Evolutionary conservation across 306 rosid genomes (phyloP).

Genomic region (Pterocarpus santalinus): DNA sequence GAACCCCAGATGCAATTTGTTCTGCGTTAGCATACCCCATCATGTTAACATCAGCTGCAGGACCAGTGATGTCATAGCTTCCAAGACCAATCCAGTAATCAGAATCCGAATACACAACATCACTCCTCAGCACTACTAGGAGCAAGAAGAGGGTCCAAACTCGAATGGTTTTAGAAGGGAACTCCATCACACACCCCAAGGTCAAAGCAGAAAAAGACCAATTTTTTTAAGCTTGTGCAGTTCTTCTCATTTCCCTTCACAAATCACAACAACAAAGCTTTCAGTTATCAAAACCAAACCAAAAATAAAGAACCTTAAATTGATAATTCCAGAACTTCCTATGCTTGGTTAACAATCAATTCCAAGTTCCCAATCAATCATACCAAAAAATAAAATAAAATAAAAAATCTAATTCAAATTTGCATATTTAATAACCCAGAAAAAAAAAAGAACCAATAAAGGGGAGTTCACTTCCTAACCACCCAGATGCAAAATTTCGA

Average conservation of each 20-base stretch:
- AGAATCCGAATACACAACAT: slow-evolving; percentile 54
- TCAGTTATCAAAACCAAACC: neutral
- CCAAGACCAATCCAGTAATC: slow-evolving; percentile 84
- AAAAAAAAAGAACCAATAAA: neutral
- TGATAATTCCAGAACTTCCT: slow-evolving; percentile 1
- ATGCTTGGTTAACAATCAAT: slow-evolving; percentile 6
- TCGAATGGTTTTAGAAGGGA: slow-evolving; percentile 36
- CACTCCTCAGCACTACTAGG: slow-evolving; percentile 35
- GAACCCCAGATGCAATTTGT: slow-evolving; percentile 86
- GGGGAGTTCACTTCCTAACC: slow-evolving; percentile 40
- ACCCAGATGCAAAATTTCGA: slow-evolving; percentile 37
- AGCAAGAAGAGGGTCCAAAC: slow-evolving; percentile 44
- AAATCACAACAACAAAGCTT: slow-evolving; percentile 35
- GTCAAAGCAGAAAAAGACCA: slow-evolving; percentile 19
- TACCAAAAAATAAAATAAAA: neutral
- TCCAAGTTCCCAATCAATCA: neutral
- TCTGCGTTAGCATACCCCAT: slow-evolving; percentile 91
- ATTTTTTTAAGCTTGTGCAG: slow-evolving; percentile 21
- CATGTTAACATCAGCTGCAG: slow-evolving; percentile 97
- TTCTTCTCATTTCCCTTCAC: slow-evolving; percentile 48
- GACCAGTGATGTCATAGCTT: slow-evolving; percentile 96
- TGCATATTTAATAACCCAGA: neutral
- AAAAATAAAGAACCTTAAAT: neutral
- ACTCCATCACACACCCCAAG: slow-evolving; percentile 39
- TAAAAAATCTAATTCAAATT: neutral